Evolutionary conservation across 257 asterid species (phyloP), one percentile per base, ranked within the genome.

Genomic region (Verbascum thapsus): DNA sequence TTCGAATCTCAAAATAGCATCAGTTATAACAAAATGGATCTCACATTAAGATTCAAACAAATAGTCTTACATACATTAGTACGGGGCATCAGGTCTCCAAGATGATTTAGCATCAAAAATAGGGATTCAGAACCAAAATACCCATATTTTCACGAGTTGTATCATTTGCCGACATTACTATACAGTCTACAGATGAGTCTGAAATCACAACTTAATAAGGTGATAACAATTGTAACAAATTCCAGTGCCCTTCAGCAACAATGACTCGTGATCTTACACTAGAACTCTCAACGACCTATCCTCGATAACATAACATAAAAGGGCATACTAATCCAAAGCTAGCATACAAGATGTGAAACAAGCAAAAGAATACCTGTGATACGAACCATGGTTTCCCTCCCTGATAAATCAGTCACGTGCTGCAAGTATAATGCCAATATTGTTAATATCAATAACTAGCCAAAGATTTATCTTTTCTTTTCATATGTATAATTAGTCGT

Each of bases 381-480:
- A n/a, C 94, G 94, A 40, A 87, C 97, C 86, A 89, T 70, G 49
- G 97, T 86, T 75, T 89, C 97, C 59, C 94, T 73, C n/a, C 95
- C 97, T 30, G 97, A 87, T 64, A 89, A 78, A 76, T 89, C 97
- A 41, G 97, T 89, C 8, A 89, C 95, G 10, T 89, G 95, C 95
- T 89, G 94, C 74, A 73, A 37, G 4, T 1, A 64, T 13, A 45
- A 48, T n/a, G 37, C 9, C 38, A 34, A 23, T n/a, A 3, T 7
- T 42, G 18, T 48, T 12, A 37, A 10, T 4, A 19, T 3, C 3
- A 22, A 3, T 10, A 39, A 45, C 35, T 20, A 9, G 4, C 19
- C 1, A 19, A n/a, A 51, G 22, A 38, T 3, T n/a, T 12, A 13
- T 20, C 10, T 32, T 35, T 5, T 0, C 17, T 42, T 23, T n/a